These are phyloP conservation scores for Wakefieldia striispora DNA, from an alignment of 768 basidiomycete species.

Conservation along the genomic window DNA sequence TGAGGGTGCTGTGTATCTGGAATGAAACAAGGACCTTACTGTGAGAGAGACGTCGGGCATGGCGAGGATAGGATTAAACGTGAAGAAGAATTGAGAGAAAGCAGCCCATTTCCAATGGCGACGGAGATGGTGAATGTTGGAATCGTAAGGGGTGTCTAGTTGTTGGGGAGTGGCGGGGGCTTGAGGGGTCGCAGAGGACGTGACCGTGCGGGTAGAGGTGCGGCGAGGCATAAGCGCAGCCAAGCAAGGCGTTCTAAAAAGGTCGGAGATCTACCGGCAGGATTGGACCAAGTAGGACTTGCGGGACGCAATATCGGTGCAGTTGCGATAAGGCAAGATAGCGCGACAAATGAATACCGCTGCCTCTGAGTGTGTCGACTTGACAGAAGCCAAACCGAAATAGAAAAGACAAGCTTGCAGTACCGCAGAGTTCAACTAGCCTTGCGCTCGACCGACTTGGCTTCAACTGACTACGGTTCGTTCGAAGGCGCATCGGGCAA, in stretches of 20 bases:
- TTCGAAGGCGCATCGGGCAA: background rate
- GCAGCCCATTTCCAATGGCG: conserved; percentile 92
- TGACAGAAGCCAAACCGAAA: conserved; percentile 8
- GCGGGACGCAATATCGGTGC: conserved; percentile 16
- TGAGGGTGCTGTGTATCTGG: background rate
- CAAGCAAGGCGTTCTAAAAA: conserved; percentile 34
- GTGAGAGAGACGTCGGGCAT: conserved; percentile 66
- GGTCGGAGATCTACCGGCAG: conserved; percentile 37
- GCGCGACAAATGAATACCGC: conserved; percentile 23
- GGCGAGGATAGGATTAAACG: conserved; percentile 72
- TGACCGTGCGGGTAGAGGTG: conserved; percentile 40
- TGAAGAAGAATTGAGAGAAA: conserved; percentile 87
- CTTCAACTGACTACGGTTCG: background rate
- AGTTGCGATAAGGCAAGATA: conserved; percentile 20
- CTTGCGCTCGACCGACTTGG: conserved; percentile 1
- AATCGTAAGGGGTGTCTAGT: conserved; percentile 29
- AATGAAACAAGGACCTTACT: conserved; percentile 40
- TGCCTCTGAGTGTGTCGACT: conserved; percentile 7
- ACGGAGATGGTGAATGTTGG: conserved; percentile 55
- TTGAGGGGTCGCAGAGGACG: conserved; percentile 31
- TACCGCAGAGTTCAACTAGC: background rate
- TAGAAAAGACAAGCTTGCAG: conserved; percentile 2
- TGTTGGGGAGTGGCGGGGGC: conserved; percentile 26
- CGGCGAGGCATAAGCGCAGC: conserved; percentile 60
- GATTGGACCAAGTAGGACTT: conserved; percentile 21